Evolutionary conservation across 352 stramenopile genomes (phyloP).

Genomic region (Phytophthora idaei): DNA sequence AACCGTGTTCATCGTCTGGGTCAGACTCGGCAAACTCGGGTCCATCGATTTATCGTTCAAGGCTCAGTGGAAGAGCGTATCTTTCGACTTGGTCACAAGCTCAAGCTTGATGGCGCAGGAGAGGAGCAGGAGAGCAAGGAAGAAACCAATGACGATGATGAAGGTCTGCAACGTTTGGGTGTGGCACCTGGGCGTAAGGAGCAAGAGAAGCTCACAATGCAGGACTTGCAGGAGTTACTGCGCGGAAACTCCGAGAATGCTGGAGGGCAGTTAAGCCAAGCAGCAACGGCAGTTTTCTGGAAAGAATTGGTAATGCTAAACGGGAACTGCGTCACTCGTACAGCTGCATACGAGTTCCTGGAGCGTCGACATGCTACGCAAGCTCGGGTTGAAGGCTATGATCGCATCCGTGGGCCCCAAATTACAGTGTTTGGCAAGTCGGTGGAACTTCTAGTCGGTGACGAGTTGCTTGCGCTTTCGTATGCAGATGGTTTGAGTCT

Average conservation of each 20-base stretch:
- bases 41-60: conserved; percentile 91
- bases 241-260: conserved; percentile 19
- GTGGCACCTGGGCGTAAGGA: conserved; percentile 53
- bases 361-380: conserved; percentile 47
- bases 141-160: conserved; percentile 18
- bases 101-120: not conserved
- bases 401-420: conserved; percentile 10
- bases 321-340: conserved; percentile 34
- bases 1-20: conserved; percentile 92
- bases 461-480: conserved; percentile 30
- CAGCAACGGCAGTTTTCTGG: conserved; percentile 46
- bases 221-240: conserved; percentile 52
- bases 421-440: conserved; percentile 40
- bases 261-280: no score
- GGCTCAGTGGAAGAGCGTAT: conserved; percentile 92
- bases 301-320: conserved; percentile 48
- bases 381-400: conserved; percentile 18
- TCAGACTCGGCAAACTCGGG: conserved; percentile 79
- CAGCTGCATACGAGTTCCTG: conserved; percentile 39
- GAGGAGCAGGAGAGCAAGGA: conserved; percentile 13
- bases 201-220: conserved; percentile 63
- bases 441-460: conserved; percentile 28
- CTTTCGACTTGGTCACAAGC: conserved; percentile 39
- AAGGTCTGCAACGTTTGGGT: conserved; percentile 30
- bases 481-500: conserved; percentile 5